phyloP scores from a whole-genome alignment of 208 protist species.

The Porcisia hertigi region DNA sequence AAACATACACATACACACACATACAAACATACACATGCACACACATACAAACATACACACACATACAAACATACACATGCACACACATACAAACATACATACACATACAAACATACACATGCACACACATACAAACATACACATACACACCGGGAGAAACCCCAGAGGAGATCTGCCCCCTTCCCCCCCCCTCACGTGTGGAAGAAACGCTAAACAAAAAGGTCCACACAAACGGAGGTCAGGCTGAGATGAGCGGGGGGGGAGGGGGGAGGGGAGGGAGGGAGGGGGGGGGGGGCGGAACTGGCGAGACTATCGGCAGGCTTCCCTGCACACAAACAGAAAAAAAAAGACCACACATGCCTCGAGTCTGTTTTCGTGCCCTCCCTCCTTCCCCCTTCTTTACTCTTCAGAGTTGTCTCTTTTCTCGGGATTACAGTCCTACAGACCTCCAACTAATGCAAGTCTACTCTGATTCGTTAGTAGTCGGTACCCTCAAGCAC shows the following conservation, averaged over 20 bases:
- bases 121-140: neutral
- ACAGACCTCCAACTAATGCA: neutral
- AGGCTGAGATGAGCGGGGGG: neutral
- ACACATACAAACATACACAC: neutral
- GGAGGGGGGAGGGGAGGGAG: neutral
- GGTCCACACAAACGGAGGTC: neutral
- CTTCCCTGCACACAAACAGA: too few relatives aligned
- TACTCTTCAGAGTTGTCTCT: neutral
- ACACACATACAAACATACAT: conserved; percentile 21
- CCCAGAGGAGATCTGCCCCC: neutral
- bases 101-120: neutral
- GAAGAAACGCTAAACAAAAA: neutral
- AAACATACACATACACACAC: neutral
- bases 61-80: neutral
- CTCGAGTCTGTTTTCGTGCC: neutral
- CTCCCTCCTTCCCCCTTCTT: neutral
- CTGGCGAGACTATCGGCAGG: neutral
- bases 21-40: neutral
- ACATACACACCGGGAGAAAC: too few relatives aligned
- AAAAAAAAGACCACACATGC: neutral
- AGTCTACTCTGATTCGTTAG: neutral
- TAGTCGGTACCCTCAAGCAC: conserved; percentile 51
- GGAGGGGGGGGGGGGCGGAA: neutral
- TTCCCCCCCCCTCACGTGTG: too few relatives aligned
- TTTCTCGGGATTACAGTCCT: neutral